phyloP scores from a whole-genome alignment of 129 eudicot genomes.

The Artemisia argyi region DNA sequence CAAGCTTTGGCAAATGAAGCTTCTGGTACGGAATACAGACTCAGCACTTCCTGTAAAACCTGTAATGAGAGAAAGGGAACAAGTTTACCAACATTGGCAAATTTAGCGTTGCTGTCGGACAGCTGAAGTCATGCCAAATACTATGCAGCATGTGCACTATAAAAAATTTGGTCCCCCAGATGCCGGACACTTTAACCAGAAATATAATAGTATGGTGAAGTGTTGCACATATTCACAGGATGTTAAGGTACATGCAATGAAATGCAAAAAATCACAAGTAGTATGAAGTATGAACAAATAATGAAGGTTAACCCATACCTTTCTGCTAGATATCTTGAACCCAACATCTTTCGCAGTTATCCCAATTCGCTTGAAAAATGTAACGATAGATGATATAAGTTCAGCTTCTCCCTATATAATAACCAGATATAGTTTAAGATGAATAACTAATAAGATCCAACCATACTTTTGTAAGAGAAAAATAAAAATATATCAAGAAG shows the following conservation, averaged over 20 bases:
- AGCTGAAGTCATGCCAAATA: constrained; percentile 12
- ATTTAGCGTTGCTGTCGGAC: not conserved
- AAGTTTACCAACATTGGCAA: not conserved
- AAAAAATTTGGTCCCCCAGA: not conserved
- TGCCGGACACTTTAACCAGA: not conserved
- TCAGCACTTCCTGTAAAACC: constrained; percentile 93
- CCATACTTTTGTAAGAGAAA: not conserved
- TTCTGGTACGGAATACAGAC: constrained; percentile 74
- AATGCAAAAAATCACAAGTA: constrained; percentile 3
- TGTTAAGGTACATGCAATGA: constrained; percentile 7
- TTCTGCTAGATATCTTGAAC: constrained; percentile 91
- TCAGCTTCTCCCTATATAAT: constrained; percentile 87
- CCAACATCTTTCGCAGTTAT: constrained; percentile 94
- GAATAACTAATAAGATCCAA: constrained; percentile 5
- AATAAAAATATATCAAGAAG: not conserved
- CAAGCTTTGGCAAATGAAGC: constrained; percentile 77
- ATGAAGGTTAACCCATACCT: constrained; percentile 47
- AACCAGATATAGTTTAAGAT: constrained; percentile 20
- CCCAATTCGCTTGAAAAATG: constrained; percentile 92
- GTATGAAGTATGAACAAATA: not conserved
- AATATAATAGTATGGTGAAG: not conserved
- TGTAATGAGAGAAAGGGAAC: constrained; percentile 29
- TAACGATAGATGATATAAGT: constrained; percentile 89
- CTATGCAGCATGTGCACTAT: not conserved
- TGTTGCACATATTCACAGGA: constrained; percentile 8